Evolutionary conservation across 768 basidiomycete genomes (phyloP).

Genomic region (Leccinum incarnatum): DNA sequence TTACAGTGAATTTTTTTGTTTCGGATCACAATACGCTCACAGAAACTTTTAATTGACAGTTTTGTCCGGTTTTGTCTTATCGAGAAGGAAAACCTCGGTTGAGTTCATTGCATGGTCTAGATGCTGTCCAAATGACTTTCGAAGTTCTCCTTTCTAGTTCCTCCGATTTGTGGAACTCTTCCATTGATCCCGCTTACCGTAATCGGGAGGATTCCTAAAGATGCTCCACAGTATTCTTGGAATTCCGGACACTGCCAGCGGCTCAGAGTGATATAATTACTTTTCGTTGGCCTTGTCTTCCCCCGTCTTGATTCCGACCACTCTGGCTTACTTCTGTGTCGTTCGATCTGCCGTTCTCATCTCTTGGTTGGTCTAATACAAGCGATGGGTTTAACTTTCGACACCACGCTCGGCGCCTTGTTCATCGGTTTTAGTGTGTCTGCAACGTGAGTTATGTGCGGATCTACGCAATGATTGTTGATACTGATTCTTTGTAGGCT

Average conservation of each 20-base stretch:
- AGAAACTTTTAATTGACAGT: background rate
- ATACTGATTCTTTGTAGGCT: conserved; percentile 34
- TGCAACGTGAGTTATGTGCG: conserved; percentile 25
- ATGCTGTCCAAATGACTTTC: background rate
- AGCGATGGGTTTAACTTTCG: conserved; percentile 28
- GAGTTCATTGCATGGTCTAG: background rate
- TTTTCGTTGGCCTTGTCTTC: conserved; percentile 4
- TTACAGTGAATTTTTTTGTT: too few species aligned
- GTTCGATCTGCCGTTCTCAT: background rate
- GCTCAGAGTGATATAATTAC: background rate
- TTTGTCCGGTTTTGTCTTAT: background rate
- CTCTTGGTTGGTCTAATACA: conserved; percentile 1
- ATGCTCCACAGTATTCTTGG: background rate
- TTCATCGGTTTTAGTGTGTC: conserved; percentile 58
- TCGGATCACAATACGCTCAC: background rate
- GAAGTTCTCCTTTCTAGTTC: background rate
- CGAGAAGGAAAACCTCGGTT: background rate
- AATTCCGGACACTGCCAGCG: background rate
- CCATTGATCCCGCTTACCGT: background rate
- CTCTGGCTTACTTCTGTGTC: conserved; percentile 9
- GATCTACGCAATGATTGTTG: background rate
- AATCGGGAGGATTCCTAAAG: background rate
- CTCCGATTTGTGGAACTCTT: background rate
- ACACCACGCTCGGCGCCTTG: conserved; percentile 59
- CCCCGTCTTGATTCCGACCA: conserved; percentile 10